Evolutionary conservation across 208 protist genomes (phyloP).

Genomic region (Zelonia costaricensis): DNA sequence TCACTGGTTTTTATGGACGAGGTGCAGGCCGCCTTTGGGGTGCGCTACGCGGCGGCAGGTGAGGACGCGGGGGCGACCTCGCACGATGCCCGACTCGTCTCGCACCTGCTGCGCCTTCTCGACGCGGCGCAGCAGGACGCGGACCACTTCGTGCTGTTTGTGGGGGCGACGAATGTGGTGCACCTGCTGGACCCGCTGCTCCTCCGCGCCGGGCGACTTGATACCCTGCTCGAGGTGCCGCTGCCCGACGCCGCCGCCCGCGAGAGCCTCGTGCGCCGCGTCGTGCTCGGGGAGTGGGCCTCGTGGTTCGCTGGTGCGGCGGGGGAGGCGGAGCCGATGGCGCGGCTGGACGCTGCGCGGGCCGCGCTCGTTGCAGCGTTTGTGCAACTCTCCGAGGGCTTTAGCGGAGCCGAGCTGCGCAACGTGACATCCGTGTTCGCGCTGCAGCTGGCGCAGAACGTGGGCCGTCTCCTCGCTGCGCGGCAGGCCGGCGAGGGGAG

Average conservation of each 20-base stretch:
- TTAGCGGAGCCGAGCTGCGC: slow-evolving; percentile 59
- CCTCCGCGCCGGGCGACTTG: slow-evolving; percentile 77
- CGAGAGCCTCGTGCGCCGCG: slow-evolving; percentile 34
- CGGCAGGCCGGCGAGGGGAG: neutral
- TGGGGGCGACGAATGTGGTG: slow-evolving; percentile 83
- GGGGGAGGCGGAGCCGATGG: neutral
- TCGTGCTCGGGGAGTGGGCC: slow-evolving; percentile 70
- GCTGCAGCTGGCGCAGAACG: slow-evolving; percentile 37
- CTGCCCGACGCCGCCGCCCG: slow-evolving; percentile 58
- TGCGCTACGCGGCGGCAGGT: slow-evolving; percentile 30
- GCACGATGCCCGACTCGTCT: slow-evolving; percentile 70
- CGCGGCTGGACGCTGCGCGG: neutral
- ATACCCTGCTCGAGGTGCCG: slow-evolving; percentile 73
- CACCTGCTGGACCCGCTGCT: slow-evolving; percentile 68
- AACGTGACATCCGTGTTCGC: slow-evolving; percentile 57
- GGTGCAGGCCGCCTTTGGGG: slow-evolving; percentile 90
- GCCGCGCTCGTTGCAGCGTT: slow-evolving; percentile 36
- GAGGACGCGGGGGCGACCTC: slow-evolving; percentile 5
- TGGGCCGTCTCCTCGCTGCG: neutral
- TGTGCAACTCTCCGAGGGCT: slow-evolving; percentile 43
- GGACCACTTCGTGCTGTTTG: slow-evolving; percentile 64
- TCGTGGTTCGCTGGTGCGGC: slow-evolving; percentile 36
- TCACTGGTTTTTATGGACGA: slow-evolving; percentile 95
- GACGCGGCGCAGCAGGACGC: slow-evolving; percentile 67
- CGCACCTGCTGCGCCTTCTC: slow-evolving; percentile 73